Evolutionary conservation across 2,329 filamentous ascomycete species (phyloP), one percentile per base, ranked within the genome.

Genomic region (Geosmithia morbida): DNA sequence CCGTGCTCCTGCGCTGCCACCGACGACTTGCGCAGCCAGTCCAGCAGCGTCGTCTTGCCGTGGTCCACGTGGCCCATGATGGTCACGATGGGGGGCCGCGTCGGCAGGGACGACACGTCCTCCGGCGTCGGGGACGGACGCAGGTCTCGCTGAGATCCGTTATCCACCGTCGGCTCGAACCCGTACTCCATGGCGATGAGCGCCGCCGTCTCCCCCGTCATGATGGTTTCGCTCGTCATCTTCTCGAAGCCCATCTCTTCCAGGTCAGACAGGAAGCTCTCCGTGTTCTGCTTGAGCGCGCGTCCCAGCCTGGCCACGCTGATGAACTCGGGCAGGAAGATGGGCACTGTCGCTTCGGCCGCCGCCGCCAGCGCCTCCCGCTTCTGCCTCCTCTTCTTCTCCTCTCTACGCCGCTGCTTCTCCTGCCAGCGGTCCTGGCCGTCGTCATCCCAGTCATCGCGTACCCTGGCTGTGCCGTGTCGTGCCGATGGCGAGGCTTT

Each of bases 31-130:
- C 92, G 85, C 43, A 98, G 71, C 66, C 83, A 97, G 61, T 98
- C 92, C 10, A 98, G 72, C 41, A 98, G 81, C 0, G 94, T 98
- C 1, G 92, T 98, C 69, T 98, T 98, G 47, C 92, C 92, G 62
- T 98, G 92, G 61, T 98, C 94, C 56, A 98, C 92, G 54, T 98
- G 92, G 2, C 92, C 92, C 94, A 98, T 98, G 58, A 98, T 98
- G 0, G 94, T 97, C 40, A 98, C 89, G 37, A 98, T 87, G 0
- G 92, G 94, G 7, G 92, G 90, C 16, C 94, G 79, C 33, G 70
- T 64, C 2, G 88, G 87, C 7, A 96, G 65, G 14, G 63, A 55
- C 0, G 83, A 78, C 45, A 70, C 74, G 61, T 90, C 86, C 56
- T 81, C 80, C 8, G 79, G 77, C 22, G 73, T 67, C 1, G 87